Evolutionary conservation across 805 yeast species (phyloP).

Genomic region (Teunomyces kruisii): DNA sequence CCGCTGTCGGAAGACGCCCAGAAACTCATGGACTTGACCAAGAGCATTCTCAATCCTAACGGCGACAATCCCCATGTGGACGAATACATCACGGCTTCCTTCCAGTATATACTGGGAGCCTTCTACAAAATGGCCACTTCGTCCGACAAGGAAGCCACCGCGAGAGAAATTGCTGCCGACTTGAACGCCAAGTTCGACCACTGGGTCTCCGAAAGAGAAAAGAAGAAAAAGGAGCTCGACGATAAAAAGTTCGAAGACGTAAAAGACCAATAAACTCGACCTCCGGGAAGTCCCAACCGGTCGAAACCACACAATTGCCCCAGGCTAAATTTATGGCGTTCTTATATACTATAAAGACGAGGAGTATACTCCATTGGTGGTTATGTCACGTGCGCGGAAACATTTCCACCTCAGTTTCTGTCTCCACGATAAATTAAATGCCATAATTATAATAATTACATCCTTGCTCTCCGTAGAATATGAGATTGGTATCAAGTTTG

Average conservation of each 20-base stretch:
- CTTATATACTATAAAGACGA: too few species aligned
- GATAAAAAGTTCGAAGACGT: slow-evolving; percentile 5
- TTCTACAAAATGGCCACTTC: slow-evolving; percentile 30
- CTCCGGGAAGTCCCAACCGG: too few species aligned
- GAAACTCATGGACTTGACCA: slow-evolving; percentile 11
- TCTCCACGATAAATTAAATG: background rate
- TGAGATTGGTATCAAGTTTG: background rate
- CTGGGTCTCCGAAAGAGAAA: slow-evolving; percentile 24
- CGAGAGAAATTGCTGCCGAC: slow-evolving; percentile 37
- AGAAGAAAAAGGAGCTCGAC: slow-evolving; percentile 9
- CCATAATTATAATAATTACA: background rate
- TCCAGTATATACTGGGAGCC: slow-evolving; percentile 25
- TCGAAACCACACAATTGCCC: too few species aligned
- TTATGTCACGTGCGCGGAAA: slow-evolving; percentile 1
- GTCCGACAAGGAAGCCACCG: slow-evolving; percentile 32
- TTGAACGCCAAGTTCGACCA: slow-evolving; percentile 23
- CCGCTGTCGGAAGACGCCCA: slow-evolving; percentile 10
- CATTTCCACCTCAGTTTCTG: too few species aligned
- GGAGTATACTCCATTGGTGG: background rate
- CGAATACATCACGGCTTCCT: slow-evolving; percentile 25
- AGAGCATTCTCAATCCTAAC: slow-evolving; percentile 25
- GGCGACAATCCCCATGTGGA: slow-evolving; percentile 28
- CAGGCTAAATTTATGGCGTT: too few species aligned
- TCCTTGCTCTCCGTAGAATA: background rate
- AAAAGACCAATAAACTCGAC: background rate